Base-by-base conservation (phyloP, 345 rosid species). In the Salix viminalis region DNA sequence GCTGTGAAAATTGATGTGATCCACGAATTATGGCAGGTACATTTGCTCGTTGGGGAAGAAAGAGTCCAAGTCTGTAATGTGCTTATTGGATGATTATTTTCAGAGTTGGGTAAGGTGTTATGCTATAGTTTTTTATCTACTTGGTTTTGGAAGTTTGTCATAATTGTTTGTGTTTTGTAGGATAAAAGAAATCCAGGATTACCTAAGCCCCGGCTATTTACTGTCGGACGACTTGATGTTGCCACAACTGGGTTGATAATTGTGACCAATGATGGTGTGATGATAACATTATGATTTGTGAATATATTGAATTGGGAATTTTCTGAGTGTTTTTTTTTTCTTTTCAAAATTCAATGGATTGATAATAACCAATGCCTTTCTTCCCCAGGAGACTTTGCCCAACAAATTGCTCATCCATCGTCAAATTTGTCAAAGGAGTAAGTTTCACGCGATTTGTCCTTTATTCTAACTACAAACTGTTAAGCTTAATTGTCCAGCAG, bases 161-260 rank as follows among this genome's bases (percentile, higher is more conserved):
- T 18, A 52, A 23, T 6, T 32, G 13, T 83, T 74, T 65, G 14
- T 34, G 32, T 56, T 80, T 75, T 66, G 41, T 83, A 96, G 98
- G 88, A 87, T 66, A 90, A 86, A 82, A 86, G 80, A 75, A 89
- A 90, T 82, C 89, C 93, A 0, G 97, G 92, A 75, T 70, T 83
- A 79, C 91, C 96, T 48, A 86, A 84, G 80, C 99, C 99, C 36
- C 92, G 98, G 21, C 86, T 96, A 56, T 96, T 96, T 69, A 96
- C 98, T 10, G 98, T 96, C 78, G 98, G 99, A 52, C 94, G 99
- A 80, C 98, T 96, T 61, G 97, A 96, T 70, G 99, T 96, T 80
- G 99, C 98, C 78, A 92, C 97, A 9, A 85, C 91, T 46, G 99
- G 99, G 41, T 88, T 93, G 67, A 85, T 93, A 67, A 85, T 96